Evolutionary conservation across 768 basidiomycete genomes (phyloP).

Genomic region (Leccinum variicolor): DNA sequence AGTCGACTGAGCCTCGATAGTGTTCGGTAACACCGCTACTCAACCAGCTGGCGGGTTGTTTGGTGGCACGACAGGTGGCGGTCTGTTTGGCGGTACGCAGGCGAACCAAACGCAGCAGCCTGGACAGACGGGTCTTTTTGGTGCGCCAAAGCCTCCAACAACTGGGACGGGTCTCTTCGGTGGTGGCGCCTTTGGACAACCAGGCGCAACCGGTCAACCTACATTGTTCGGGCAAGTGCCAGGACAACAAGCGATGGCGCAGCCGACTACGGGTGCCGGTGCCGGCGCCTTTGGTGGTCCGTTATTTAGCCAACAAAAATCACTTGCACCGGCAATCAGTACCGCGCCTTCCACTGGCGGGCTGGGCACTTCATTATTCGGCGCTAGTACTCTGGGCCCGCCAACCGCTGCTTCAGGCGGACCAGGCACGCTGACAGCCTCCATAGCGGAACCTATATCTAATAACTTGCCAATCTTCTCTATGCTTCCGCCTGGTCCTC

Average conservation of each 20-base stretch:
- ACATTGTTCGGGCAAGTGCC: constrained; percentile 52
- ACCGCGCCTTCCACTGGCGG: constrained; percentile 38
- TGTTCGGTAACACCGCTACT: constrained; percentile 35
- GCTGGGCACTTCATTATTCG: constrained; percentile 41
- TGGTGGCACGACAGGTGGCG: constrained; percentile 32
- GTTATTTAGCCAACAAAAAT: constrained; percentile 51
- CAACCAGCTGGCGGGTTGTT: constrained; percentile 35
- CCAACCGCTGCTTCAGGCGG: constrained; percentile 42
- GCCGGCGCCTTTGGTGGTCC: constrained; percentile 36
- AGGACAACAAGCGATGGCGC: constrained; percentile 40
- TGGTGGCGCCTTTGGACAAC: constrained; percentile 47
- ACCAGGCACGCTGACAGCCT: constrained; percentile 70
- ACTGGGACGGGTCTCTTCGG: constrained; percentile 45
- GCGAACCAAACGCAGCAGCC: constrained; percentile 38
- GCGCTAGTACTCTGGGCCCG: constrained; percentile 35
- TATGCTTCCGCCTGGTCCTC: constrained; percentile 71
- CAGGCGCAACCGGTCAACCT: constrained; percentile 29
- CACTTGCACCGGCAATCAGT: constrained; percentile 46
- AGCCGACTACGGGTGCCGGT: constrained; percentile 33
- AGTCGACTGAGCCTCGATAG: constrained; percentile 21
- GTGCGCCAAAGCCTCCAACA: constrained; percentile 30
- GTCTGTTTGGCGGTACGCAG: constrained; percentile 35
- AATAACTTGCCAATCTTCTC: constrained; percentile 70
- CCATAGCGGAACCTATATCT: constrained; percentile 83
- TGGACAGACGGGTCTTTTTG: constrained; percentile 29